These are phyloP conservation scores for Eucalyptus sp. DNA, from an alignment of 345 rosid genomes.

Conservation along the genomic window DNA sequence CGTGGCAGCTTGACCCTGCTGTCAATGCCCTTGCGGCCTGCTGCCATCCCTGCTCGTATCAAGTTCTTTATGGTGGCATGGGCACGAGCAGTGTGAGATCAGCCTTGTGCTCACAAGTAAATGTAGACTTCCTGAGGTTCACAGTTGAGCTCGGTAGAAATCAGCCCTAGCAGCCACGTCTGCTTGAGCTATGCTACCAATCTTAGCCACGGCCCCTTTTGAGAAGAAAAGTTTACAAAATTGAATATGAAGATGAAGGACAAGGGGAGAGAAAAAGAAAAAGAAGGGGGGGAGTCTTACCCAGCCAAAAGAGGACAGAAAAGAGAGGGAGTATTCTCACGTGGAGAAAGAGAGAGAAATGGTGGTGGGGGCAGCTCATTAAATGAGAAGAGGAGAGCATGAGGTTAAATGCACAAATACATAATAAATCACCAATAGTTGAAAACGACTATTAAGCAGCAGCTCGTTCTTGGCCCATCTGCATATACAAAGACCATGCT, in stretches of 20 bases:
- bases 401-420: neutral
- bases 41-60: neutral
- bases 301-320: neutral
- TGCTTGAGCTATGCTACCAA: neutral
- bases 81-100: neutral
- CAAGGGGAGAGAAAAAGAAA: neutral
- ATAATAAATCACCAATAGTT: neutral
- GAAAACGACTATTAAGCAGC: neutral
- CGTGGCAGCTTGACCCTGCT: neutral
- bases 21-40: neutral
- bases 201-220: neutral
- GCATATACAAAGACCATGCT: neutral
- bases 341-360: neutral
- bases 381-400: neutral
- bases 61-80: neutral
- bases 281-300: accelerated
- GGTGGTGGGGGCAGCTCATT: neutral
- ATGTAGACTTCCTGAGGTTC: neutral
- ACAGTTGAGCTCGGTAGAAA: neutral
- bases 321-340: neutral
- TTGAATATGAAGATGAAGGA: neutral
- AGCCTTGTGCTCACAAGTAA: neutral
- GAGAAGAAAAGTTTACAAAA: neutral
- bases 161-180: neutral
- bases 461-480: neutral